Evolutionary conservation across 2,329 filamentous ascomycete genomes (phyloP).

Genomic region (Alternaria sp.): DNA sequence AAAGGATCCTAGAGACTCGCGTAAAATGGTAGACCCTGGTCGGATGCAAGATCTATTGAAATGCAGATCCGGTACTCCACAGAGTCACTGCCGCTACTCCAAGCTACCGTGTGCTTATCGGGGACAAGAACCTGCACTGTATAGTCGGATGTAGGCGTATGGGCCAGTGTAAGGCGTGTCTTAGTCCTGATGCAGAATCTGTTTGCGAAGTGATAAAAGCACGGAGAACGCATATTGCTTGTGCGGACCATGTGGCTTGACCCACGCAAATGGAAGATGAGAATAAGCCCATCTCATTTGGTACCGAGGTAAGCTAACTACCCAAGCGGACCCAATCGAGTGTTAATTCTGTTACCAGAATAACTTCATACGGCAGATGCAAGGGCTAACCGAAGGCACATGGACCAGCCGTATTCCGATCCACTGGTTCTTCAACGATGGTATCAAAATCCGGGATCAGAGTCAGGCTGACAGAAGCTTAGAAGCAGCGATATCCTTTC

Average conservation of each 20-base stretch:
- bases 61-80: constrained; percentile 13
- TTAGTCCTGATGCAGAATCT: constrained; percentile 2
- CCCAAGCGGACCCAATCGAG: not conserved
- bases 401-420: constrained; percentile 3
- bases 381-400: not conserved
- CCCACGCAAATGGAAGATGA: constrained; percentile 1
- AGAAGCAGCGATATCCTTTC: constrained; percentile 8
- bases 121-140: not conserved
- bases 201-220: constrained; percentile 9
- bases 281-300: not conserved
- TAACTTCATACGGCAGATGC: constrained; percentile 10
- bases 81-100: constrained; percentile 4
- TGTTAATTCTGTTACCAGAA: constrained; percentile 9
- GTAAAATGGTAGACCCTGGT: constrained; percentile 11
- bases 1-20: constrained; percentile 10
- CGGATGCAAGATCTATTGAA: constrained; percentile 22
- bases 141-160: not conserved
- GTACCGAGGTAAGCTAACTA: not conserved
- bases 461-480: constrained; percentile 14
- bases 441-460: not conserved
- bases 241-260: constrained; percentile 6
- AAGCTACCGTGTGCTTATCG: constrained; percentile 9
- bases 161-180: constrained; percentile 5
- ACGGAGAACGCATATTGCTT: constrained; percentile 4
- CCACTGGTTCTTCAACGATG: constrained; percentile 8